Percentiles rank a stretch among this genome's conserved stretches.
Evolutionary conservation across 495 filamentous ascomycete species (phyloP).

Genomic region (Penicillium simplicissimum): DNA sequence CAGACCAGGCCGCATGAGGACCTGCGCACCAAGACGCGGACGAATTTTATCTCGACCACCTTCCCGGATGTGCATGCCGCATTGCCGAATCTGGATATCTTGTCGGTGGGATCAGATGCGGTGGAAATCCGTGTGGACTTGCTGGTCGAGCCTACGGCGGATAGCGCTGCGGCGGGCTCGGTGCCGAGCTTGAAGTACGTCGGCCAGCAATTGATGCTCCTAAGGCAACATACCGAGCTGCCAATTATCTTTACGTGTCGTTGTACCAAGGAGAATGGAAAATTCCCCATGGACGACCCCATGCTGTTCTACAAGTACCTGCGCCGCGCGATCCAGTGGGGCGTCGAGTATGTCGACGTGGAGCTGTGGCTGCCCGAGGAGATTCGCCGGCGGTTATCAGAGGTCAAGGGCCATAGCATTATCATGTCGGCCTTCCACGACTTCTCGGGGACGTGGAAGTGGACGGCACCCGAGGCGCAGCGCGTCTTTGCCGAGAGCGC

Average conservation of each 20-base stretch:
- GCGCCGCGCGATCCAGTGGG: conserved; percentile 78
- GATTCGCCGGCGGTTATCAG: conserved; percentile 64
- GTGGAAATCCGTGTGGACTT: conserved; percentile 83
- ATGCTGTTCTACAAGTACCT: conserved; percentile 73
- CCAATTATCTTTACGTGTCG: conserved; percentile 86
- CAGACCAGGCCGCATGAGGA: conserved; percentile 74
- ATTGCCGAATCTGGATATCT: conserved; percentile 79
- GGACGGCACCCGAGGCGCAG: conserved; percentile 70
- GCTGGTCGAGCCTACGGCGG: conserved; percentile 66
- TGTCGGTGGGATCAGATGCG: conserved; percentile 81
- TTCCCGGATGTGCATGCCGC: conserved; percentile 83
- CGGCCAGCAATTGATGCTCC: conserved; percentile 78
- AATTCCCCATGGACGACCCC: conserved; percentile 80
- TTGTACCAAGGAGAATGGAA: conserved; percentile 76
- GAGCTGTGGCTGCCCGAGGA: conserved; percentile 82
- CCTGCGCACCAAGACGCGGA: conserved; percentile 70
- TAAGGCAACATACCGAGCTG: conserved; percentile 78
- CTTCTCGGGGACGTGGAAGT: conserved; percentile 79
- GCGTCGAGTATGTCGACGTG: conserved; percentile 84
- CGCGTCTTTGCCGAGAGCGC: conserved; percentile 66
- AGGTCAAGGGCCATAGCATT: conserved; percentile 69
- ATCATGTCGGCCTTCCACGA: conserved; percentile 89
- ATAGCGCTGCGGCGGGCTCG: conserved; percentile 50
- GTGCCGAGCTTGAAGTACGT: conserved; percentile 81
- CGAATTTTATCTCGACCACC: conserved; percentile 81